Base-by-base conservation (phyloP, 371 early-diverging fungal species). In the Rhizopus arrhizus region DNA sequence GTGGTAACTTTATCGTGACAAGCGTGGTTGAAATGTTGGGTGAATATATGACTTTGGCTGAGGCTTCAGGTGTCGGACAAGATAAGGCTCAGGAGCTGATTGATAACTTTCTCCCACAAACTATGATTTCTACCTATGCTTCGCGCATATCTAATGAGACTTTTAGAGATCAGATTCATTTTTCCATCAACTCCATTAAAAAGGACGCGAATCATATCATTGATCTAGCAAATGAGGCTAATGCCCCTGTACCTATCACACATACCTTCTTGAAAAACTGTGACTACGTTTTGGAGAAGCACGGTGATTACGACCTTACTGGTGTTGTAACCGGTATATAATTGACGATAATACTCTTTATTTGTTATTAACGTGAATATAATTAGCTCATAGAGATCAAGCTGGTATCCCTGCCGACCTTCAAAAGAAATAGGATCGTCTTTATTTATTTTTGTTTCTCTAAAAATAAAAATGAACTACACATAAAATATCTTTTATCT, bases 1-100 rank as follows among this genome's bases (percentile, higher is more conserved):
- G 84, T 33, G 89, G 89, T 38, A 91, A 91, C 64, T 90, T 81
- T 55, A 75, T 89, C 55, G 68, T 91, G 15, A 75, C 77, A 0
- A 63, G 82, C 6, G 56, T 78, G 4, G 72, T 88, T 11, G 88
- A 89, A 62, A 51, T 85, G 49, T 58, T 91, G 15, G 85, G 87
- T 0, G 90, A 92, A 66, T 88, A 86, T 9, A 62, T 87, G 68
- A 86, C 86, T 0, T 70, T 91, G n/a, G 89, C 86, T 0, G 87
- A 88, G 54, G 81, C 81, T 22, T 52, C 74, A 9, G 81, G 81
- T 12, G 48, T 90, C 7, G 73, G 85, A 7, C 77, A 84, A 50
- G 77, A 82, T 9, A 78, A 83, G 16, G 73, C 87, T 7, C 61
- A 84, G 52, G 78, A 84, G 12, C 76, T 89, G 41, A 60, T 90